Evolutionary conservation across 768 basidiomycete genomes (phyloP), one percentile per base, ranked within the genome.

Genomic region (Psilocybe azurescens): DNA sequence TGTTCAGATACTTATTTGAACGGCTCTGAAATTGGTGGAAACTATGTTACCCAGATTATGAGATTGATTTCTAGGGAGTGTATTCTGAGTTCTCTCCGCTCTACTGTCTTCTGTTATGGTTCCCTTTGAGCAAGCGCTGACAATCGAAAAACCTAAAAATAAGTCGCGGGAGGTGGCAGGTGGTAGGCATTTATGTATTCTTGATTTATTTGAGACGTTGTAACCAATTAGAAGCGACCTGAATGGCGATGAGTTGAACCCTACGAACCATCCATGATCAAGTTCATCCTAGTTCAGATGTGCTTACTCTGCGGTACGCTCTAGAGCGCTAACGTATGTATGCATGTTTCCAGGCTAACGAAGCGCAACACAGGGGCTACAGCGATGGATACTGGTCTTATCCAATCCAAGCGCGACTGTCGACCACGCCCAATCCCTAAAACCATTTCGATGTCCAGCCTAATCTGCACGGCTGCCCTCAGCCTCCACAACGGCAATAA

Each of bases 281-380:
- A 94, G 66, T 99, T 99, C 77, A 97, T 99, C 74, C 86, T 99
- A 54, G 96, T 99, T 14, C 95, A 98, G 85, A 95, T 91, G 44
- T 74, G 80, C 56, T 18, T 5, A 2, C 13, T 18, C 32, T 18
- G 16, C 30, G 1, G 10, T 18, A 7, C 33, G 33, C 33, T 36
- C 33, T 24, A 24, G 24, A 24, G 24, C 24, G 24, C 24, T 24
- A 24, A 24, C 24, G 24, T 24, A 24, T 24, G 24, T 24, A 36
- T 36, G 33, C 33, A 36, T 36, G 33, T 4, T 36, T 36, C 33
- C 54, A 90, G 86, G 82, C 86, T 3, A 87, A 91, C 72, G 87
- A 90, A 73, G 85, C 79, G 13, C 88, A 89, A 64, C 81, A 76
- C 16, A 74, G 83, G 30, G 83, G 82, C 59, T 89, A 90, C 73